Conservation (phyloP, 306 rosid genomes). For the Prunus armeniaca region DNA sequence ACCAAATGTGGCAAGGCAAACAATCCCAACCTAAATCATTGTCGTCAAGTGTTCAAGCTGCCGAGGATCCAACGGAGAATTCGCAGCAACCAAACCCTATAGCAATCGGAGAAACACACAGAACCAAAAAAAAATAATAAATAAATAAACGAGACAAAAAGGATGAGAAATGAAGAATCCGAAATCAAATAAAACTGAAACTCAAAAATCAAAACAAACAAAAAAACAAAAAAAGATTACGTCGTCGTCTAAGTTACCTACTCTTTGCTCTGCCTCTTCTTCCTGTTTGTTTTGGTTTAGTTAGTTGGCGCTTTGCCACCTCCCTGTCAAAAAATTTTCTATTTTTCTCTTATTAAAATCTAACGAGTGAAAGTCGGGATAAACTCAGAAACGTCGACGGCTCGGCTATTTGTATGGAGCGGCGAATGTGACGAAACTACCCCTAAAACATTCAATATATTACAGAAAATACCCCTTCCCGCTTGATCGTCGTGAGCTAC, state of each 20-base stretch:
- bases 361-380: background rate
- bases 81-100: slow-evolving; percentile 15
- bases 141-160: background rate
- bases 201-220: background rate
- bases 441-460: background rate
- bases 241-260: background rate
- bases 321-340: background rate
- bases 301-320: slow-evolving; percentile 1
- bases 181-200: background rate
- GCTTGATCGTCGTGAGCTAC: background rate
- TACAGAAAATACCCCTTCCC: background rate
- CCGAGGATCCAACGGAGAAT: background rate
- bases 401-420: background rate
- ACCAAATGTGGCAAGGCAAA: background rate
- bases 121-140: background rate
- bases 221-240: background rate
- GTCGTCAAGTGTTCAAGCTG: background rate
- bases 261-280: background rate
- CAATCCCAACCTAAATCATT: background rate
- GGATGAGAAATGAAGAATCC: background rate
- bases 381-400: background rate
- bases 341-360: background rate
- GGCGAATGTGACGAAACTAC: background rate
- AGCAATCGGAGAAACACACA: background rate
- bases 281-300: background rate